Base-by-base conservation (phyloP, 352 stramenopile genomes). In the Globisporangium echinulatum region DNA sequence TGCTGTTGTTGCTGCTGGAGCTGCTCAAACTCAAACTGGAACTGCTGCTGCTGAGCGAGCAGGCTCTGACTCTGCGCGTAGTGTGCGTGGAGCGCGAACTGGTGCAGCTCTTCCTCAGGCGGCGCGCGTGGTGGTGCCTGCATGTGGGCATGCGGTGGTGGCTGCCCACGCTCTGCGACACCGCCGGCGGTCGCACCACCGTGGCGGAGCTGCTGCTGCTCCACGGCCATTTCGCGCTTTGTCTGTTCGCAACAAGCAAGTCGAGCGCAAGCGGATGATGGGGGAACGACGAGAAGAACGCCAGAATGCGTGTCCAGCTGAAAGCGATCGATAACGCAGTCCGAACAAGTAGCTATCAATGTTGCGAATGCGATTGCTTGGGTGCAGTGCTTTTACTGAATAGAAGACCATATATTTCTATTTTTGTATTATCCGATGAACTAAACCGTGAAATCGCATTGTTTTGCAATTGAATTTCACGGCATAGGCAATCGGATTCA, bases 21-120 rank as follows among this genome's bases (percentile, higher is more conserved):
- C 56, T 68, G 62, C 52, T 68, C 56, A 54, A 68, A 68, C 52
- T 69, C 58, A 59, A 66, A 63, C 63, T 69, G 63, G 36, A 66
- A 57, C 54, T 69, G 63, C 9, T 69, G 52, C 37, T 69, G 63
- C 19, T 42, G 59, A 52, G 63, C 19, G 38, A 62, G 47, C 49
- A 58, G 43, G 6, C 42, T 17, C 37, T 52, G 47, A 49, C 17
- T 52, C 50, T 53, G 51, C 39, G 59, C 33, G 25, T 61, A 60
- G 39, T 61, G 53, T 48, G 59, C 52, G 5, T 74, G 49, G 15
- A 90, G 65, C 2, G 70, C 77, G 19, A 67, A 73, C 49, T 76
- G 69, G 39, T 51, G 47, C 37, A 83, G 67, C 66, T 86, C 72
- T 38, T 71, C 59, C 36, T 78, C 64, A 5, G 85, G 67, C 66